These are phyloP conservation scores for Ceratocystis huliohia DNA, from an alignment of 2,329 filamentous ascomycete species.

Conservation along the genomic window DNA sequence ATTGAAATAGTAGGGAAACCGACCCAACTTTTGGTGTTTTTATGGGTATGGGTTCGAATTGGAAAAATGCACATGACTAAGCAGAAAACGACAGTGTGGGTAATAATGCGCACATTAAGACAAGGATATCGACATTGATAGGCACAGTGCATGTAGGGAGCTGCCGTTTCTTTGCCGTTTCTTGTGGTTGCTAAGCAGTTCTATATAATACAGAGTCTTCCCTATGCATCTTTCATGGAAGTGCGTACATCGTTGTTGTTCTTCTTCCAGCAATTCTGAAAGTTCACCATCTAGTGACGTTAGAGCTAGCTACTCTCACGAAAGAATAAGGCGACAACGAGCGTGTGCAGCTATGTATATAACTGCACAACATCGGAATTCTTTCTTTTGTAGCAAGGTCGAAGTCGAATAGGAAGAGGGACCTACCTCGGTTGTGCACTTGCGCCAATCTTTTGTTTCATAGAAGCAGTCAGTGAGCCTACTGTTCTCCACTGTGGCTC, in stretches of 20 bases:
- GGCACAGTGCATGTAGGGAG: not conserved
- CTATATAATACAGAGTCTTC: not conserved
- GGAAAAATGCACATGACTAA: conserved; percentile 9
- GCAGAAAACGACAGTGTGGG: not conserved
- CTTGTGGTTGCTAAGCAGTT: too few relatives aligned
- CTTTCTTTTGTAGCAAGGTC: not conserved
- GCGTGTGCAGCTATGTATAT: not conserved
- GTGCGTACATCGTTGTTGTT: conserved; percentile 81
- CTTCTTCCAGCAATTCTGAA: conserved; percentile 81
- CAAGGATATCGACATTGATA: not conserved
- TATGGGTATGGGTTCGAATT: not conserved
- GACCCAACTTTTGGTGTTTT: not conserved
- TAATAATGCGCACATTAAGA: not conserved
- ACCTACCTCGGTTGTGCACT: conserved; percentile 74
- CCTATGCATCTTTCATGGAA: conserved; percentile 52
- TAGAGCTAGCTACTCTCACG: not conserved
- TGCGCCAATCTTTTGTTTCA: conserved; percentile 90
- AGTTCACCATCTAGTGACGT: conserved; percentile 63
- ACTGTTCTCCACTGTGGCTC: conserved; percentile 60
- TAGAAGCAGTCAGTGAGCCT: conserved; percentile 93
- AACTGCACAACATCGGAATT: not conserved
- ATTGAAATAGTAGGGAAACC: not conserved
- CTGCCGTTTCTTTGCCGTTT: too few relatives aligned
- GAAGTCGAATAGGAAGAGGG: not conserved
- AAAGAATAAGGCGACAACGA: not conserved